phyloP scores from a whole-genome alignment of 805 yeast species.

The Osmozyma mogii region DNA sequence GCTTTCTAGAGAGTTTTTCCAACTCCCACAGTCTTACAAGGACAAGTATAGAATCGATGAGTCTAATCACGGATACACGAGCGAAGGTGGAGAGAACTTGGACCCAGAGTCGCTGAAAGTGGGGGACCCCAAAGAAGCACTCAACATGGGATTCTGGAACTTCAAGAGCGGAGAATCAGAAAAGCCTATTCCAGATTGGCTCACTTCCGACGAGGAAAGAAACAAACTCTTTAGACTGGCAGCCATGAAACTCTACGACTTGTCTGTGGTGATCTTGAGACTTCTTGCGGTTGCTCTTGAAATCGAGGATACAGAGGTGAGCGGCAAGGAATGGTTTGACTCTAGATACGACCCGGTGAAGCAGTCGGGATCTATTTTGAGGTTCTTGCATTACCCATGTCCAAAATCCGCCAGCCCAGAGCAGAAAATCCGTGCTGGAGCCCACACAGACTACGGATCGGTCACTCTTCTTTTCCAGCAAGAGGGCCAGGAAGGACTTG shows the following conservation, averaged over 20 bases:
- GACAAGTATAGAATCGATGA: constrained; percentile 40
- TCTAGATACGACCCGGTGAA: constrained; percentile 47
- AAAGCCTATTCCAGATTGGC: constrained; percentile 44
- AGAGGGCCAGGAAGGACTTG: constrained; percentile 65
- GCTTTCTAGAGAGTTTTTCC: constrained; percentile 45
- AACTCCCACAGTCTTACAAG: constrained; percentile 46
- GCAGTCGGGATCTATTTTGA: constrained; percentile 55
- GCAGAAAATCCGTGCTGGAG: constrained; percentile 66
- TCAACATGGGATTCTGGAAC: constrained; percentile 55
- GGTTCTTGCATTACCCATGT: constrained; percentile 69
- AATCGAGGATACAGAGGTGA: constrained; percentile 41
- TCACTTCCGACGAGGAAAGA: constrained; percentile 33
- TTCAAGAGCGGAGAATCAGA: constrained; percentile 37
- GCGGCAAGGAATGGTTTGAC: constrained; percentile 51
- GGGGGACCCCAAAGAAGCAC: constrained; percentile 64
- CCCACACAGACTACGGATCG: constrained; percentile 81
- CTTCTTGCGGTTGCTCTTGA: constrained; percentile 56
- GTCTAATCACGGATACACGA: constrained; percentile 55
- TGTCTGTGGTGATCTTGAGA: constrained; percentile 43
- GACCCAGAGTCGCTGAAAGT: constrained; percentile 25
- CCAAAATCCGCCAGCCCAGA: constrained; percentile 42
- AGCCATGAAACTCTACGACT: constrained; percentile 38
- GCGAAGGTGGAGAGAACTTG: constrained; percentile 45
- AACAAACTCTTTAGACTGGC: constrained; percentile 29
- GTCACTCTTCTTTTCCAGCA: constrained; percentile 67